Conservation (phyloP, 768 basidiomycete genomes). For the Cystofilobasidium ferigula region DNA sequence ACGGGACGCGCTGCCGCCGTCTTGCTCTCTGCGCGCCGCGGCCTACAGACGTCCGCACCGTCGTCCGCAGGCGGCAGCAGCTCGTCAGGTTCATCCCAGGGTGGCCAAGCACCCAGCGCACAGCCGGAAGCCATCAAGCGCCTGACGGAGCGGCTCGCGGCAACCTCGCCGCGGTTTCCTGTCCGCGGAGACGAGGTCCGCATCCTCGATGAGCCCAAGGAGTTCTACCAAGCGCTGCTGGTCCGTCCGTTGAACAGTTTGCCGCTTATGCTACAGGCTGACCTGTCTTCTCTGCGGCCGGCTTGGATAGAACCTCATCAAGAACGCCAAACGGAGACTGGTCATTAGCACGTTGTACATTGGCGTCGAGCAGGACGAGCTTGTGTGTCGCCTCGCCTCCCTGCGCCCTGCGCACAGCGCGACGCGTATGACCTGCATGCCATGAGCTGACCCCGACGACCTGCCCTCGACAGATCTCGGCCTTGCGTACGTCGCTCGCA, state of each 20-base stretch:
- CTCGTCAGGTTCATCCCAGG: neutral
- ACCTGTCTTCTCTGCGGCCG: neutral
- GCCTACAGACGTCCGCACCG: neutral
- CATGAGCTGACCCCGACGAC: neutral
- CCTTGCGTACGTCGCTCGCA: slow-evolving; percentile 52
- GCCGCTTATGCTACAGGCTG: neutral
- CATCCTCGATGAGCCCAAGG: slow-evolving; percentile 49
- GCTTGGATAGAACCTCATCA: slow-evolving; percentile 57
- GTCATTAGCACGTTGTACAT: slow-evolving; percentile 77
- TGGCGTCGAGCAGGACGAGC: slow-evolving; percentile 61
- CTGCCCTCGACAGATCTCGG: slow-evolving; percentile 49
- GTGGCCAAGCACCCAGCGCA: neutral
- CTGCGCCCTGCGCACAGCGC: neutral
- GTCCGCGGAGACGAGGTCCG: slow-evolving; percentile 43
- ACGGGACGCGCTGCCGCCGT: neutral
- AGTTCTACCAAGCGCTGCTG: slow-evolving; percentile 51
- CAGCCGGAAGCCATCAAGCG: slow-evolving; percentile 10
- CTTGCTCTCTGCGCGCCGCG: neutral
- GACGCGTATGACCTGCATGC: neutral
- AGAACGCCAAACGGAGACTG: slow-evolving; percentile 62
- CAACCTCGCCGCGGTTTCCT: slow-evolving; percentile 35
- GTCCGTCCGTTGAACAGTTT: neutral
- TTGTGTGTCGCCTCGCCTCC: slow-evolving; percentile 47
- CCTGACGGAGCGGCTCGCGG: slow-evolving; percentile 20
- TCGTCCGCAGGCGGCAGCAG: neutral